A percentile compares a stretch with the other conserved stretches of the same genome.
These are phyloP conservation scores for Linanthus parryae DNA, from an alignment of 148 eudicot genomes.

Conservation along the genomic window DNA sequence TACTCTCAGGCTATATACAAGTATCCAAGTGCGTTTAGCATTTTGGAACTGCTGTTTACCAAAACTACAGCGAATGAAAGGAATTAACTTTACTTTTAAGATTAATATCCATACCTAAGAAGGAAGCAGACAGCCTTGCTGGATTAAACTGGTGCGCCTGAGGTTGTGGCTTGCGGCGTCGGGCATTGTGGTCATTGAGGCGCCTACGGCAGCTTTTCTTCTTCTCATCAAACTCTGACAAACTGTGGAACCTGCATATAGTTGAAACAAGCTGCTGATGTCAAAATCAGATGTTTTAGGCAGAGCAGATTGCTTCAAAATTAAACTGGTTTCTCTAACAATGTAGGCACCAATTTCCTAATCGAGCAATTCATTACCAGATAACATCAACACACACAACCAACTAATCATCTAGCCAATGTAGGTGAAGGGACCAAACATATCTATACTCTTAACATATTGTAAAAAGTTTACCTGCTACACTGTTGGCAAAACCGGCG, in stretches of 20 bases:
- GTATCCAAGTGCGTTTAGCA: too few relatives aligned
- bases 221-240: constrained; percentile 84
- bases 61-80: too few relatives aligned
- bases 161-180: constrained; percentile 82
- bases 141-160: constrained; percentile 61
- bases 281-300: constrained; percentile 5
- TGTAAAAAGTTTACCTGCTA: constrained; percentile 81
- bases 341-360: too few relatives aligned
- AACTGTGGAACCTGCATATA: constrained; percentile 71
- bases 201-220: constrained; percentile 95
- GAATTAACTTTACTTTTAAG: too few relatives aligned
- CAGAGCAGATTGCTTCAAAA: too few relatives aligned
- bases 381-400: background rate
- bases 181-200: constrained; percentile 90
- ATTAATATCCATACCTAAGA: constrained; percentile 48
- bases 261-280: background rate
- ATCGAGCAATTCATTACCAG: too few relatives aligned
- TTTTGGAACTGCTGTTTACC: too few relatives aligned
- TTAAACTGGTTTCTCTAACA: too few relatives aligned
- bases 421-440: background rate
- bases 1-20: too few relatives aligned
- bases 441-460: too few relatives aligned
- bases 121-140: constrained; percentile 41
- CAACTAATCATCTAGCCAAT: background rate
- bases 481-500: constrained; percentile 98